Conservation (phyloP, 371 early-diverging fungal genomes). For the Mortierella sp. region DNA sequence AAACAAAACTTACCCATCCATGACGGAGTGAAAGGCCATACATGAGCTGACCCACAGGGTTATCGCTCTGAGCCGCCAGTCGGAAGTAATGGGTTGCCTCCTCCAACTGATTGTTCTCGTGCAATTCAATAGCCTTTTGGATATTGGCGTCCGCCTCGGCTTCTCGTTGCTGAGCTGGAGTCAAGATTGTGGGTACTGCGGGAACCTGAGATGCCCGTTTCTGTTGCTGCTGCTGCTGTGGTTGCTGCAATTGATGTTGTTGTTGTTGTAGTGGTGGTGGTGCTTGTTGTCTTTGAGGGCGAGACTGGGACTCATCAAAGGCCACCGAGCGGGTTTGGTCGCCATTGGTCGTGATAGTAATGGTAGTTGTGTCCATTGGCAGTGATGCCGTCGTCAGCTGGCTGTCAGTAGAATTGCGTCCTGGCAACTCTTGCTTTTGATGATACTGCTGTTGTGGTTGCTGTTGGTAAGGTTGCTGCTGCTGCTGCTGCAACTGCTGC, state of each 20-base stretch:
- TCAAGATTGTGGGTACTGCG: slow-evolving; percentile 11
- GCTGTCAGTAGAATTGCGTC: background rate
- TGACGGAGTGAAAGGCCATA: slow-evolving; percentile 92
- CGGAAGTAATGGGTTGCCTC: slow-evolving; percentile 86
- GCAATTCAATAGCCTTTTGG: slow-evolving; percentile 68
- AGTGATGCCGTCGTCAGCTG: background rate
- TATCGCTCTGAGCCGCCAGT: slow-evolving; percentile 78
- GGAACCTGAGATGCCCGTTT: background rate
- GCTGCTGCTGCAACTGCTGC: slow-evolving; percentile 9
- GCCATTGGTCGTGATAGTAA: slow-evolving; percentile 26
- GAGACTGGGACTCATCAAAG: slow-evolving; percentile 25
- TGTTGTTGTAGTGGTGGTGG: background rate
- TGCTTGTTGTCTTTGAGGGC: background rate
- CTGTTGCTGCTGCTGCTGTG: background rate
- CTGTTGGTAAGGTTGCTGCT: slow-evolving; percentile 7
- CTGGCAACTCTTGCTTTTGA: slow-evolving; percentile 4
- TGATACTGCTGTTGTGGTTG: slow-evolving; percentile 8
- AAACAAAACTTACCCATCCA: slow-evolving; percentile 74
- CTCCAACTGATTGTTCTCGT: slow-evolving; percentile 80
- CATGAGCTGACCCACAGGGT: slow-evolving; percentile 86
- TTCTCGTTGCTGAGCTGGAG: slow-evolving; percentile 50
- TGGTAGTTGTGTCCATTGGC: slow-evolving; percentile 19
- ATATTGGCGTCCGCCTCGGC: slow-evolving; percentile 64
- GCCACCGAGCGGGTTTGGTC: slow-evolving; percentile 26
- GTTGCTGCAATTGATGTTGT: background rate